A percentile compares a stretch with the other conserved stretches of the same genome.
These are phyloP conservation scores for Monosporozyma aerobia DNA, from an alignment of 805 yeast genomes.

Conservation along the genomic window DNA sequence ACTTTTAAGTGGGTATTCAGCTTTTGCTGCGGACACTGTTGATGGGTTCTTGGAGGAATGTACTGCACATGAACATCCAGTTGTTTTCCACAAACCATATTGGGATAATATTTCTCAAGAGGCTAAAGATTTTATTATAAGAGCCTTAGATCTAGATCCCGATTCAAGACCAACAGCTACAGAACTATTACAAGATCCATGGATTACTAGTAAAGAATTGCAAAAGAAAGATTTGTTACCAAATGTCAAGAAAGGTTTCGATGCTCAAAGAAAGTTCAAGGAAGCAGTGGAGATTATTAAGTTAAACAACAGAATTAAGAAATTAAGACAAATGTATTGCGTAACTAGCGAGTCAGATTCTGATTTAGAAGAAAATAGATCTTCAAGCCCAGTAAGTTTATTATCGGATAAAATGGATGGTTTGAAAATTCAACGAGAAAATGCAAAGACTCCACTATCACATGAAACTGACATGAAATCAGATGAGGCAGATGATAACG, in stretches of 20 bases:
- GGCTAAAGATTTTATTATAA: constrained; percentile 70
- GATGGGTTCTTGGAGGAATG: constrained; percentile 77
- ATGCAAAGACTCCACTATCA: not conserved
- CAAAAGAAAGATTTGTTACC: constrained; percentile 63
- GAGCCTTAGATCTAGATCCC: constrained; percentile 62
- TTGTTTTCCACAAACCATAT: constrained; percentile 74
- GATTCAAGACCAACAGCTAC: constrained; percentile 57
- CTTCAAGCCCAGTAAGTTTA: constrained; percentile 4
- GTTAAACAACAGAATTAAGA: constrained; percentile 66
- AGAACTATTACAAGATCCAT: constrained; percentile 57
- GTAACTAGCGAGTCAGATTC: constrained; percentile 36
- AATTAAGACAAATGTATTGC: constrained; percentile 48
- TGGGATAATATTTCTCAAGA: constrained; percentile 76
- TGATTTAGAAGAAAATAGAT: constrained; percentile 21
- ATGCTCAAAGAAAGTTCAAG: constrained; percentile 73
- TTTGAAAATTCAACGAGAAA: not conserved
- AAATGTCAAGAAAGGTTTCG: constrained; percentile 66
- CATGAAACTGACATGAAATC: not conserved
- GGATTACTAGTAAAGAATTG: constrained; percentile 53
- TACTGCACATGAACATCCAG: constrained; percentile 54
- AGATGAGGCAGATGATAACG: constrained; percentile 4
- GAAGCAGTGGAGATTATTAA: constrained; percentile 79
- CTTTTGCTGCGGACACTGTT: constrained; percentile 77
- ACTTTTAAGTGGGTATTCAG: constrained; percentile 82
- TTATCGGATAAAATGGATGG: not conserved